phyloP scores from a whole-genome alignment of 768 basidiomycete species.

The Podaxis sp. region DNA sequence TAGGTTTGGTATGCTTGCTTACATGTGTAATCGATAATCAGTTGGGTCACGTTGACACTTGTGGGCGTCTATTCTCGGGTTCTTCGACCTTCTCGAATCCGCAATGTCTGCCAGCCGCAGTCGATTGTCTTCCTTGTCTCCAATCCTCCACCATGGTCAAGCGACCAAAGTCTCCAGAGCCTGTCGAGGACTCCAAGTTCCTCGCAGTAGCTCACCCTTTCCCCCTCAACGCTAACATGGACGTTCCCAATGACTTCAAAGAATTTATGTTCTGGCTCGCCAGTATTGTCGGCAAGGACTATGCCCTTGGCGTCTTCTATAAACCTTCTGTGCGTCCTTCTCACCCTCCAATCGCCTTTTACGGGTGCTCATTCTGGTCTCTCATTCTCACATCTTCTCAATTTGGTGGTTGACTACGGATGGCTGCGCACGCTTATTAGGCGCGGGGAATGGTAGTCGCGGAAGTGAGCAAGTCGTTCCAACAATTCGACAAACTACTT shows the following conservation, averaged over 20 bases:
- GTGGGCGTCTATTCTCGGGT: not conserved
- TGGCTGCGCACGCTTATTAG: constrained; percentile 20
- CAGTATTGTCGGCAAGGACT: constrained; percentile 35
- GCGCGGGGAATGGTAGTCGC: constrained; percentile 49
- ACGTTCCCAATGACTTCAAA: constrained; percentile 37
- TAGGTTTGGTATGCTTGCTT: too few species aligned
- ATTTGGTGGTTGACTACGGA: not conserved
- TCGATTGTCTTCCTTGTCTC: not conserved
- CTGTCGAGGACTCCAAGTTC: constrained; percentile 46
- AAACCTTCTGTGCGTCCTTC: constrained; percentile 43
- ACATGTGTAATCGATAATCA: not conserved
- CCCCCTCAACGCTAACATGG: constrained; percentile 49
- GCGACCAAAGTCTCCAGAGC: constrained; percentile 37
- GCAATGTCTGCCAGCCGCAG: not conserved
- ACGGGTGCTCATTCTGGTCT: not conserved
- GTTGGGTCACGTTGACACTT: not conserved
- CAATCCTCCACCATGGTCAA: constrained; percentile 34
- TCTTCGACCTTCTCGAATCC: not conserved
- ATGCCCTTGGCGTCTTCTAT: constrained; percentile 43
- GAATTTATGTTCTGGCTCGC: constrained; percentile 49
- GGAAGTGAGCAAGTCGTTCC: constrained; percentile 42
- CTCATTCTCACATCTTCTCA: not conserved
- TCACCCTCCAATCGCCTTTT: not conserved
- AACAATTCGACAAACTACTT: constrained; percentile 35
- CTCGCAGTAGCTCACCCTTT: constrained; percentile 49